phyloP scores from a whole-genome alignment of 305 asterid genomes.

The Nicotiana rustica region DNA sequence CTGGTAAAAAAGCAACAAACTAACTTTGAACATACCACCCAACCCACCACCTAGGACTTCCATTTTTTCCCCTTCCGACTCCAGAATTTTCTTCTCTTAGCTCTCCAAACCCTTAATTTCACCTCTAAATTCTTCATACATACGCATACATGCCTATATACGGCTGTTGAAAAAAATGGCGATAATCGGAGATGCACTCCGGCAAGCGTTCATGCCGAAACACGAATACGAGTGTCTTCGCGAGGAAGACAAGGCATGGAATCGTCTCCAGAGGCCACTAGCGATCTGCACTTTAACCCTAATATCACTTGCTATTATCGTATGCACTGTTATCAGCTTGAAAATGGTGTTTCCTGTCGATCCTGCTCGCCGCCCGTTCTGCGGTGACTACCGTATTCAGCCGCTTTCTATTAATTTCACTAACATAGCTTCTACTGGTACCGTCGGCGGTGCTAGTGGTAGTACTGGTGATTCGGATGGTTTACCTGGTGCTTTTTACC shows the following conservation, averaged over 20 bases:
- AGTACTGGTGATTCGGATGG: slow-evolving; percentile 65
- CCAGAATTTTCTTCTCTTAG: not conserved
- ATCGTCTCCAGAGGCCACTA: slow-evolving; percentile 68
- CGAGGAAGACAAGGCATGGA: slow-evolving; percentile 86
- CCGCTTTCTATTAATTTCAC: slow-evolving; percentile 74
- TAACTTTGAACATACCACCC: slow-evolving; percentile 24
- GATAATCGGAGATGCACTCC: slow-evolving; percentile 78
- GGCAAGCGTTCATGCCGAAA: slow-evolving; percentile 97
- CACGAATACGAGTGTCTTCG: slow-evolving; percentile 85
- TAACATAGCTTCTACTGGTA: slow-evolving; percentile 39
- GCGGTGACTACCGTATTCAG: slow-evolving; percentile 82
- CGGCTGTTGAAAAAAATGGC: slow-evolving; percentile 52
- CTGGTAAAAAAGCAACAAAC: slow-evolving; percentile 13
- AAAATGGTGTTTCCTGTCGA: slow-evolving; percentile 74
- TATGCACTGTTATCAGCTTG: slow-evolving; percentile 72
- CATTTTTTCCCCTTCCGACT: not conserved
- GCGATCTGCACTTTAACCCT: slow-evolving; percentile 47
- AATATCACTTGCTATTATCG: slow-evolving; percentile 54
- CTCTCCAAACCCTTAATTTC: slow-evolving; percentile 24
- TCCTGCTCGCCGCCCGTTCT: slow-evolving; percentile 75
- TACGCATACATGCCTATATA: not conserved
- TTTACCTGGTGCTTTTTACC: slow-evolving; percentile 68
- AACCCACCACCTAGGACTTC: not conserved
- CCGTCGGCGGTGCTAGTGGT: slow-evolving; percentile 32
- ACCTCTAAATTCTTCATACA: not conserved